Evolutionary conservation across 2,329 filamentous ascomycete genomes (phyloP), one percentile per base, ranked within the genome.

Genomic region (Amauroascus verrucosus): DNA sequence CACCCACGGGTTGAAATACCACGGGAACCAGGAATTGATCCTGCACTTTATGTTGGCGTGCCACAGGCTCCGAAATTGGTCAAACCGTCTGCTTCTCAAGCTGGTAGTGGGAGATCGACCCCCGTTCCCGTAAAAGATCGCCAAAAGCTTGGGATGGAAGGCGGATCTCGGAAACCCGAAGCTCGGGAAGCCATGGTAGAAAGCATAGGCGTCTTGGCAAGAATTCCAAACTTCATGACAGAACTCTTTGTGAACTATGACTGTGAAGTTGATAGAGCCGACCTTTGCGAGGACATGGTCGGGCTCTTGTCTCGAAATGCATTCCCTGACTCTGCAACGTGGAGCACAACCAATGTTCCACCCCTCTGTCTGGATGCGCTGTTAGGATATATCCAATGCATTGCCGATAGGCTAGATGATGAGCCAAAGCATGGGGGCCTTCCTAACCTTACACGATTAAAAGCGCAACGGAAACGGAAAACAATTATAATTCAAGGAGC

Each of bases 191-290:
- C 93, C 30, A 98, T 98, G 93, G 88, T 98, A 3, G 93, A 98
- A 71, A 95, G 87, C 61, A 85, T 98, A 43, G 90, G 91, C 33
- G 89, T 91, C 52, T 75, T 98, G 56, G 87, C 89, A 35, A 81
- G 94, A 40, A 95, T 98, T 75, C 89, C 93, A 0, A 90, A 84
- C 40, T 98, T 94, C 65, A 89, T 97, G 82, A 83, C 86, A 9
- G 94, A 98, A 68, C 77, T 98, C 6, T 98, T 96, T 66, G 83
- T 97, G 70, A 98, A 98, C 69, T 98, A 97, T 65, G 93, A 98
- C 68, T 98, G 91, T 64, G 90, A 97, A 64, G 83, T 88, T 50
- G 88, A 98, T 65, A 81, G 90, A 48, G 84, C 84, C 49, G 93
- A 98, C 71, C 73, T 98, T 4, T 98, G 93, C 64, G 87, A 95